Evolutionary conservation across 768 basidiomycete species (phyloP), one percentile per base, ranked within the genome.

Genomic region (Cystofilobasidium bisporidii): DNA sequence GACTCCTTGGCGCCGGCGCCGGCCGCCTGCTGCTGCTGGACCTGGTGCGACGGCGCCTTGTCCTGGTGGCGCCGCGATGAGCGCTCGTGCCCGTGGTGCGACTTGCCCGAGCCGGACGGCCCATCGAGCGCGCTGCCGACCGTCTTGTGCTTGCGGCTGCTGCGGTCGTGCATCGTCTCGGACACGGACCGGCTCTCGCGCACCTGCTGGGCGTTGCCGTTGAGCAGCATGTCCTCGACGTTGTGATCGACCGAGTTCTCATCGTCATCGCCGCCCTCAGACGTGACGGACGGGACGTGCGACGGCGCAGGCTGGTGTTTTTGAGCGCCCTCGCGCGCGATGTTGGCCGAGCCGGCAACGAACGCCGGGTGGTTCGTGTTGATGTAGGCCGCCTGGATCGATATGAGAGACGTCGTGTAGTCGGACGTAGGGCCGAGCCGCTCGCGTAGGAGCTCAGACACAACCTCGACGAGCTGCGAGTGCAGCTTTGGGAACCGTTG

Each of bases 381-480:
- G 81, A 99, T 98, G 76, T 99, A 99, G 15, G 96, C 93, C 1
- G 91, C 91, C 77, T 99, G 96, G 59, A 99, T 99, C 72, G 87
- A 85, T 72, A 99, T 97, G 73, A 99, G 81, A 74, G 89, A 92
- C 72, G 91, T 88, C 0, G 93, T 87, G 77, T 98, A 98, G n/a
- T 92, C 88, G 2, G 90, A 91, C 0, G 96, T 96, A 1, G 96
- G 96, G 0, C 93, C 93, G 18, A 99, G 83, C 10, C 96, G 86
- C 78, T 99, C 96, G 59, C 92, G 85, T 43, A 99, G 80, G 20
- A 99, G 82, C 73, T 98, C 96, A 0, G 92, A 96, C n/a, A 99
- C 91, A 20, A 88, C 89, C 76, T 99, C 96, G 70, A 99, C 87
- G 24, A 98, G 80, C 75, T 94, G 92, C 0, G 93, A 86, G 74